Evolutionary conservation across 2,329 filamentous ascomycete genomes (phyloP), one percentile per base, ranked within the genome.

Genomic region (Fusarium papillatum): DNA sequence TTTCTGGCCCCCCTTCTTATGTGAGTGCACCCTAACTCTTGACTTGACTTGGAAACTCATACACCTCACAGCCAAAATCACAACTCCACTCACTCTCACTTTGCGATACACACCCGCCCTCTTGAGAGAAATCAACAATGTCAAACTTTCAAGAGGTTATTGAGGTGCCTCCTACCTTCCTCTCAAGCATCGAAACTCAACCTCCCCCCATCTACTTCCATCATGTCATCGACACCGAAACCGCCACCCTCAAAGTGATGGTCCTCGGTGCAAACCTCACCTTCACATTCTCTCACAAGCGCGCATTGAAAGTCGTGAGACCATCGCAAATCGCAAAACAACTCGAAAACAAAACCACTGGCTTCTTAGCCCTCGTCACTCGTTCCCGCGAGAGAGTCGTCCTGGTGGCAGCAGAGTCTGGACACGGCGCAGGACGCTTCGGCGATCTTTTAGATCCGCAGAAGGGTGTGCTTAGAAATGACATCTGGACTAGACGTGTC

Each of bases 191-290:
- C 53, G 53, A 43, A 69, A 43, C 22, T 59, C 61, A 9, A 0
- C 57, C 68, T 2, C 76, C 78, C 0, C 62, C 70, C 2, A 76
- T 83, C 9, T 84, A 81, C 69, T 85, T 85, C 38, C 75, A 80
- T n/a, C 81, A 85, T 61, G 69, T 78, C 39, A 69, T 84, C 64
- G 69, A 83, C 62, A 41, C 76, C 1, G 69, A 75, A 1, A 66
- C 61, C 0, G 80, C 79, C 0, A 79, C 75, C 0, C 78, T 84
- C 2, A 75, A 73, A 0, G 79, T 82, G 7, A 76, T 82, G 38
- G 81, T 83, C 4, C 78, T 83, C 5, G 83, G 83, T 2, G 79
- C 82, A 4, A 83, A 83, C 17, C 75, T 84, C 9, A 64, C 70
- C 1, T 79, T 80, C 55, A 80, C 70, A 0, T 84, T 85, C 64